Percentiles rank a stretch among this genome's conserved stretches.
phyloP scores from a whole-genome alignment of 805 yeast species.

The Blastobotrys americana region DNA sequence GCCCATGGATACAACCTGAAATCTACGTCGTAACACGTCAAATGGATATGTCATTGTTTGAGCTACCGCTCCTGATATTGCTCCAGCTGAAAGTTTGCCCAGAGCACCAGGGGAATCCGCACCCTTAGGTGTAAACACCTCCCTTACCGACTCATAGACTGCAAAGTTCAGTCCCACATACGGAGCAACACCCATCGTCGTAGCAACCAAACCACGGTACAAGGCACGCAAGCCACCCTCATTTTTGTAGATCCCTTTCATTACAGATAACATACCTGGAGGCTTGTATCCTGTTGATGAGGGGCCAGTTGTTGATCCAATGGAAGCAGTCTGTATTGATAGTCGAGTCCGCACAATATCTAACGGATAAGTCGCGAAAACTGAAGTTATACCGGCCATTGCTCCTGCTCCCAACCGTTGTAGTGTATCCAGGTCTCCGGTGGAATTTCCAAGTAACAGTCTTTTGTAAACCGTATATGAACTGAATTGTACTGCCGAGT shows the following conservation, averaged over 20 bases:
- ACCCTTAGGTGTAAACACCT: conserved; percentile 37
- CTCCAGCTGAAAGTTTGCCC: conserved; percentile 70
- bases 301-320: conserved; percentile 14
- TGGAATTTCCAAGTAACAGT: conserved; percentile 33
- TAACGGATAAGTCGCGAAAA: conserved; percentile 80
- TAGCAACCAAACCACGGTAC: conserved; percentile 84
- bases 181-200: conserved; percentile 91
- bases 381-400: conserved; percentile 72
- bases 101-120: conserved; percentile 34
- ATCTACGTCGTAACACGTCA: conserved; percentile 79
- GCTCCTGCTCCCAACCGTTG: conserved; percentile 73
- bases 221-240: conserved; percentile 82
- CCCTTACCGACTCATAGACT: conserved; percentile 75
- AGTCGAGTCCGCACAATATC: conserved; percentile 87
- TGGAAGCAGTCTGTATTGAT: conserved; percentile 78
- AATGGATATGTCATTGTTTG: conserved; percentile 89
- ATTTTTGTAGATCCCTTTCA: conserved; percentile 49
- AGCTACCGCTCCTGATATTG: conserved; percentile 79
- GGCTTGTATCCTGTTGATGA: conserved; percentile 35
- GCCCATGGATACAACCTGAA: conserved; percentile 79
- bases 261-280: conserved; percentile 62
- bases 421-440: conserved; percentile 37
- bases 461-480: conserved; percentile 55
- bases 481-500: conserved; percentile 88
- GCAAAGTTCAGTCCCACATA: conserved; percentile 91